phyloP scores from a whole-genome alignment of 345 rosid genomes.

The Reutealis trisperma region DNA sequence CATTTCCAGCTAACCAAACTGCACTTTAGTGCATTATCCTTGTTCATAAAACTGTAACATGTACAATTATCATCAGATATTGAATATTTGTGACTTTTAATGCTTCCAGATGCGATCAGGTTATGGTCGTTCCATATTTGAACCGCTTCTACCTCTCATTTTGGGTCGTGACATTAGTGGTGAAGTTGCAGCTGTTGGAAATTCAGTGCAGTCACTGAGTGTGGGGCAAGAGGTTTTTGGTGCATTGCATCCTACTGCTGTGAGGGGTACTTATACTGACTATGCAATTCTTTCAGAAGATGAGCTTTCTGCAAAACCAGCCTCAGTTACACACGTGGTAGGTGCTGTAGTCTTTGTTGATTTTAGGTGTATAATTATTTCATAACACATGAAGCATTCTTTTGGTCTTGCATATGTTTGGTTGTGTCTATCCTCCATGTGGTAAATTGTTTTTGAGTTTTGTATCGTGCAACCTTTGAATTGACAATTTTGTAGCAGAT shows the following conservation, averaged over 20 bases:
- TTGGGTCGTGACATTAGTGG: conserved; percentile 95
- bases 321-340: conserved; percentile 76
- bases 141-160: conserved; percentile 83
- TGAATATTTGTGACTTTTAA: conserved; percentile 8
- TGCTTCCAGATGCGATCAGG: conserved; percentile 86
- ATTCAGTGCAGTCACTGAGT: conserved; percentile 55
- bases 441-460: background rate
- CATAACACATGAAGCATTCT: background rate
- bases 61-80: conserved; percentile 8
- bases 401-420: background rate
- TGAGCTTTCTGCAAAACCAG: conserved; percentile 73
- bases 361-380: background rate
- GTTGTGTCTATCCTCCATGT: background rate
- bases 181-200: conserved; percentile 80
- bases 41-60: background rate
- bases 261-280: conserved; percentile 89
- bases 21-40: background rate
- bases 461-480: background rate
- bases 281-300: conserved; percentile 83
- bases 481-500: background rate
- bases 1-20: background rate
- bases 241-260: conserved; percentile 95
- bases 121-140: conserved; percentile 89
- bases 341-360: conserved; percentile 8
- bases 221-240: conserved; percentile 95